phyloP scores from a whole-genome alignment of 805 yeast genomes.

The Saccharomycopsis selenospora region DNA sequence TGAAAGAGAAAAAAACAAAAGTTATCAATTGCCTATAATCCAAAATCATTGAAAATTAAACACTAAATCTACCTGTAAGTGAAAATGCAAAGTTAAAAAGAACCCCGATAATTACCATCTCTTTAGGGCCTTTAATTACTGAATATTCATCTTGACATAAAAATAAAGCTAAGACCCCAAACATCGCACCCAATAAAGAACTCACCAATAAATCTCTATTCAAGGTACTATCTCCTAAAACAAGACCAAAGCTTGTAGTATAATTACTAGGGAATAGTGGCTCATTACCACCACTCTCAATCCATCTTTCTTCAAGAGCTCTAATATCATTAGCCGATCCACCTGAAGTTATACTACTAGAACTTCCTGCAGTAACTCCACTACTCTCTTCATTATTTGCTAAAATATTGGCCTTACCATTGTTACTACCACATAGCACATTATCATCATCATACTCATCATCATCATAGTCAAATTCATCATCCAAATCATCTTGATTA shows the following conservation, averaged over 20 bases:
- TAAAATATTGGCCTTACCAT: constrained; percentile 25
- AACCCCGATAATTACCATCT: constrained; percentile 68
- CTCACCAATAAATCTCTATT: constrained; percentile 68
- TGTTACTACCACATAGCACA: constrained; percentile 23
- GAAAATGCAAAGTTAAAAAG: constrained; percentile 64
- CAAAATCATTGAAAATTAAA: too few relatives aligned
- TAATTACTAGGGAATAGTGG: constrained; percentile 40
- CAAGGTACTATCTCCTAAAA: constrained; percentile 23
- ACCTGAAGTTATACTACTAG: background rate
- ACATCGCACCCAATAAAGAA: constrained; percentile 60
- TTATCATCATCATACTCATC: constrained; percentile 22
- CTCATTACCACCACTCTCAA: constrained; percentile 62
- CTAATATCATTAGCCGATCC: constrained; percentile 40
- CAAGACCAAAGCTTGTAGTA: constrained; percentile 26
- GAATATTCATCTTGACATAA: constrained; percentile 49
- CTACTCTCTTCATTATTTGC: constrained; percentile 4
- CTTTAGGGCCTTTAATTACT: constrained; percentile 53
- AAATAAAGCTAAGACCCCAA: constrained; percentile 67
- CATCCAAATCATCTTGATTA: constrained; percentile 14
- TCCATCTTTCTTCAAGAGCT: constrained; percentile 81
- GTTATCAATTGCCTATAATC: too few relatives aligned
- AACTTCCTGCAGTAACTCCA: constrained; percentile 17
- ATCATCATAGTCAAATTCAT: constrained; percentile 20
- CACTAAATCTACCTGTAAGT: too few relatives aligned
- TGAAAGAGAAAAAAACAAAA: too few relatives aligned